These are phyloP conservation scores for Pascua guehoae DNA, from an alignment of 1,284 basidiomycete species.

Conservation along the genomic window DNA sequence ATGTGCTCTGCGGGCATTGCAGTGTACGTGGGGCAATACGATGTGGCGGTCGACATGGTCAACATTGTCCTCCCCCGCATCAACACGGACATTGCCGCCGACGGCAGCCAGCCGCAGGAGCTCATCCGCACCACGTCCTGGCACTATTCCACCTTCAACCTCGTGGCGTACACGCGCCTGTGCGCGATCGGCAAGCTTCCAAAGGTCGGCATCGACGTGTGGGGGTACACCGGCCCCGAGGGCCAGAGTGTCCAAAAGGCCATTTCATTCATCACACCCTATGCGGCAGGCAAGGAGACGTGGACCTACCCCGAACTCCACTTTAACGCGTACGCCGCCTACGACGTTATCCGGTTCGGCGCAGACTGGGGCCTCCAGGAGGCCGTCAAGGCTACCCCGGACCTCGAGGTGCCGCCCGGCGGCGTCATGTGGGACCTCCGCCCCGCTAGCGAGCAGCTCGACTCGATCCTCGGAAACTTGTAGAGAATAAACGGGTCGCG, in stretches of 20 bases:
- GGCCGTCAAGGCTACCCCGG: background rate
- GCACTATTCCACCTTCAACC: constrained; percentile 10
- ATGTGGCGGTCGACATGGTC: background rate
- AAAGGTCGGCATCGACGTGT: constrained; percentile 15
- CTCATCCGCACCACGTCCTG: constrained; percentile 3
- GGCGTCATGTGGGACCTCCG: constrained; percentile 8
- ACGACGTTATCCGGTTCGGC: constrained; percentile 7
- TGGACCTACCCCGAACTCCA: constrained; percentile 9
- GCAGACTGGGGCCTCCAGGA: constrained; percentile 8
- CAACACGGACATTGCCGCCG: background rate
- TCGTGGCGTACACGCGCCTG: constrained; percentile 13
- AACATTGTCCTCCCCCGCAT: background rate
- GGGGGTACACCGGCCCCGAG: constrained; percentile 11
- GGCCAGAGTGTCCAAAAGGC: constrained; percentile 7
- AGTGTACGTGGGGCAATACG: constrained; percentile 5
- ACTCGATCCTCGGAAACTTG: constrained; percentile 3
- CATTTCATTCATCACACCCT: constrained; percentile 4
- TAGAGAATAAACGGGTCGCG: no score
- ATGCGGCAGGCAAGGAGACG: background rate
- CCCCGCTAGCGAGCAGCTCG: constrained; percentile 11
- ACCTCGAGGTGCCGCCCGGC: constrained; percentile 2
- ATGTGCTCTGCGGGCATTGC: constrained; percentile 12
- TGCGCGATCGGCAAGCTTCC: constrained; percentile 1
- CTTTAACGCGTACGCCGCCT: constrained; percentile 7
- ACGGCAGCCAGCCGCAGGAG: constrained; percentile 12